Percentiles rank a stretch among this genome's conserved stretches.
These are phyloP conservation scores for Tylopilus sp. DNA, from an alignment of 1,284 basidiomycete genomes.

Conservation along the genomic window DNA sequence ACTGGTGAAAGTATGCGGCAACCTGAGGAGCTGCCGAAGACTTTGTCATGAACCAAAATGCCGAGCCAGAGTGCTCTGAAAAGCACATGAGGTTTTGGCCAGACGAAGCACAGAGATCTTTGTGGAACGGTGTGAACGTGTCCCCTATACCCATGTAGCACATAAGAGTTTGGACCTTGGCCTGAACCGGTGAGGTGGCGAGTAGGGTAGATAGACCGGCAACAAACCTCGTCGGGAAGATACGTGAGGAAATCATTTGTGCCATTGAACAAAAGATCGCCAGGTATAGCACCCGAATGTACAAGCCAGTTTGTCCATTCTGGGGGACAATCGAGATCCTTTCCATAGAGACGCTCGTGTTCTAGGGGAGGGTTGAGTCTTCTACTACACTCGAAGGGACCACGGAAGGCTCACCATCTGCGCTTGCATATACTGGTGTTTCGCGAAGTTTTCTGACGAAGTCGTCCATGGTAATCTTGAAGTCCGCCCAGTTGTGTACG, in stretches of 20 bases:
- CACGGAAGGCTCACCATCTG: slow-evolving; percentile 35
- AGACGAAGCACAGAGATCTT: slow-evolving; percentile 73
- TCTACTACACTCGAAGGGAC: background rate
- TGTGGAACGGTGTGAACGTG: slow-evolving; percentile 73
- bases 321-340: slow-evolving; percentile 63
- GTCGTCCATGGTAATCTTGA: slow-evolving; percentile 39
- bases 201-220: slow-evolving; percentile 1
- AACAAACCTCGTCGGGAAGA: slow-evolving; percentile 44
- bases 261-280: slow-evolving; percentile 44
- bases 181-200: slow-evolving; percentile 34
- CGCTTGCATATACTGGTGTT: slow-evolving; percentile 31
- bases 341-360: slow-evolving; percentile 59
- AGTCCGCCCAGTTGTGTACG: slow-evolving; percentile 47
- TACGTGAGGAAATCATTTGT: slow-evolving; percentile 52
- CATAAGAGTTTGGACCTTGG: slow-evolving; percentile 66
- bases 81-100: slow-evolving; percentile 80
- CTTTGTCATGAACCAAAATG: slow-evolving; percentile 79
- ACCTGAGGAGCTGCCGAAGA: slow-evolving; percentile 48
- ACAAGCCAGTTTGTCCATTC: slow-evolving; percentile 60
- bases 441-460: slow-evolving; percentile 43
- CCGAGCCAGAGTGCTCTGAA: slow-evolving; percentile 60
- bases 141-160: slow-evolving; percentile 73
- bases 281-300: slow-evolving; percentile 43
- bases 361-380: slow-evolving; percentile 38
- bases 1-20: slow-evolving; percentile 52